These are phyloP conservation scores for Uncinocarpus reesii DNA, from an alignment of 2,329 filamentous ascomycete genomes.

Conservation along the genomic window DNA sequence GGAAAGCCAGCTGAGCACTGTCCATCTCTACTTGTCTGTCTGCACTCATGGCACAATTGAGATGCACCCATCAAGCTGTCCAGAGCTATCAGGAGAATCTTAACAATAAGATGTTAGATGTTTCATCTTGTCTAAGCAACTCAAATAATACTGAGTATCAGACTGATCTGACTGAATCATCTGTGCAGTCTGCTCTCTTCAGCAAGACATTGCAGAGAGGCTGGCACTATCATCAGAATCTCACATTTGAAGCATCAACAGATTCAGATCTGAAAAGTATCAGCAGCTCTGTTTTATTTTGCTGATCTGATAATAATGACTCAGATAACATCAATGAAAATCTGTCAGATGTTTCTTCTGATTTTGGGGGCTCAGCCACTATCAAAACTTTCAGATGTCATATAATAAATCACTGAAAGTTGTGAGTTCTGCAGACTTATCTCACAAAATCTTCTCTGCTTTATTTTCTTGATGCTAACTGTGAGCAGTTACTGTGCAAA, in stretches of 20 bases:
- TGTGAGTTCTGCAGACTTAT: slow-evolving; percentile 12
- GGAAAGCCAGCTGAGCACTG: background rate
- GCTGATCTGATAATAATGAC: slow-evolving; percentile 16
- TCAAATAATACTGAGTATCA: slow-evolving; percentile 2
- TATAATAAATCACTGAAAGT: slow-evolving; percentile 17
- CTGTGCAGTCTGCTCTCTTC: slow-evolving; percentile 5
- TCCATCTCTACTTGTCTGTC: background rate
- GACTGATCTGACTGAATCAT: slow-evolving; percentile 17
- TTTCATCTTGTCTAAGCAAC: background rate
- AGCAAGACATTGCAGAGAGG: slow-evolving; percentile 4
- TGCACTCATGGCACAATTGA: background rate
- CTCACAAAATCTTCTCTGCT: no score
- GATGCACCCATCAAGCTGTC: background rate
- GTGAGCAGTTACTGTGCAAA: slow-evolving; percentile 17
- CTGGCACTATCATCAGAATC: slow-evolving; percentile 3
- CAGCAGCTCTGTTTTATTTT: background rate
- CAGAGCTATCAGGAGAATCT: background rate
- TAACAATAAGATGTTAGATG: background rate
- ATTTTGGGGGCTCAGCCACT: slow-evolving; percentile 19
- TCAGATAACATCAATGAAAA: slow-evolving; percentile 20
- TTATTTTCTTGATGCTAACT: slow-evolving; percentile 7
- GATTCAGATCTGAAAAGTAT: background rate
- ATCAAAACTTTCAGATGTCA: slow-evolving; percentile 17
- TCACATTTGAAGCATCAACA: no score
- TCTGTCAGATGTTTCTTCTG: slow-evolving; percentile 17